Percentiles rank a stretch among this genome's conserved stretches.
These are phyloP conservation scores for maize (Zea mays) DNA, from an alignment of 176 grass and related monocot species.

Conservation along the genomic window Zm-B73-REFERENCE-NAM-5.0 NC_050098.1:233487501-233488000, in stretches of 20 bases:
- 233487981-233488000: conserved; percentile 7
- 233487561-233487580: conserved; percentile 1
- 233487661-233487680: conserved; percentile 67
- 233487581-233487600: conserved; percentile 18
- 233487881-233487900: not conserved
- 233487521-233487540: conserved; percentile 25
- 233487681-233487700: conserved; percentile 94
- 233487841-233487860: not conserved
- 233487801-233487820: conserved; percentile 15
- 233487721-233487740: conserved; percentile 67
- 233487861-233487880: not conserved
- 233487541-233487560: not conserved
- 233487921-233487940: conserved; percentile 9
- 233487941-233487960: conserved; percentile 18
- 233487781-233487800: conserved; percentile 2
- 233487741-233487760: conserved; percentile 34
- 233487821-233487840: not conserved
- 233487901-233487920: not conserved
- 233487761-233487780: conserved; percentile 30
- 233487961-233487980: not conserved
- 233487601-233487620: conserved; percentile 89
- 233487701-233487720: conserved; percentile 91
- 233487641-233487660: conserved; percentile 85
- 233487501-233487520: conserved; percentile 12
- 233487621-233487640: conserved; percentile 87